Conservation (phyloP, 2,329 filamentous ascomycete species). For the Neofusicoccum sp. region DNA sequence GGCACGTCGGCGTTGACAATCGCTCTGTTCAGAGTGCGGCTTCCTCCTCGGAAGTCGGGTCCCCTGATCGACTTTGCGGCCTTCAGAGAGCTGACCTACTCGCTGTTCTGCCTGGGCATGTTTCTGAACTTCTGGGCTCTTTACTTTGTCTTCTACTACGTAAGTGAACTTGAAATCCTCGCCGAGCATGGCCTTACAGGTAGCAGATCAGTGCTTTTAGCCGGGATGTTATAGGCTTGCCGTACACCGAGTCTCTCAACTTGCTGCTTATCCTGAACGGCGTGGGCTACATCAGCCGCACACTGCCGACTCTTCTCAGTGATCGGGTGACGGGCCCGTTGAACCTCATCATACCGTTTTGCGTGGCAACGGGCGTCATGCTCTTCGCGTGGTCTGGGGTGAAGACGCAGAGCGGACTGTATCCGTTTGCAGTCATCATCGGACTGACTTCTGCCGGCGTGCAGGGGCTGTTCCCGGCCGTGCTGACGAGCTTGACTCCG, state of each 20-base stretch:
- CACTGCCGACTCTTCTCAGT: conserved; percentile 59
- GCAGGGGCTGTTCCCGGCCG: conserved; percentile 21
- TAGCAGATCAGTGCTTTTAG: conserved; percentile 16
- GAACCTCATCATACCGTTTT: conserved; percentile 18
- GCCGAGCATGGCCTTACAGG: background rate
- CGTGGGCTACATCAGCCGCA: conserved; percentile 57
- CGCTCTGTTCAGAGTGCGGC: conserved; percentile 40
- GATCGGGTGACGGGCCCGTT: conserved; percentile 40
- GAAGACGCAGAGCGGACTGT: conserved; percentile 26
- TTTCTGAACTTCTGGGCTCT: conserved; percentile 20
- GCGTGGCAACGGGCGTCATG: conserved; percentile 12
- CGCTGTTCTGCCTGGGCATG: conserved; percentile 18
- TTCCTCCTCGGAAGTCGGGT: conserved; percentile 44
- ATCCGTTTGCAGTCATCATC: conserved; percentile 33
- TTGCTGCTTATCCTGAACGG: conserved; percentile 66
- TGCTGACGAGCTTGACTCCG: conserved; percentile 24
- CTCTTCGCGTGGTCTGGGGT: conserved; percentile 34
- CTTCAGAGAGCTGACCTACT: conserved; percentile 19
- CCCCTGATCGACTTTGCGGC: conserved; percentile 26
- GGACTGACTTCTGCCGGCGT: conserved; percentile 31
- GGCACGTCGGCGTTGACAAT: conserved; percentile 38
- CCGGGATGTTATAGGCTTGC: conserved; percentile 34
- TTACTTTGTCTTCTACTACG: conserved; percentile 21
- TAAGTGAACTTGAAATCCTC: background rate
- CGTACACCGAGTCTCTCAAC: conserved; percentile 52